Base-by-base conservation (phyloP, 2,329 filamentous ascomycete genomes). In the Arthrobotrys entomopaga region DNA sequence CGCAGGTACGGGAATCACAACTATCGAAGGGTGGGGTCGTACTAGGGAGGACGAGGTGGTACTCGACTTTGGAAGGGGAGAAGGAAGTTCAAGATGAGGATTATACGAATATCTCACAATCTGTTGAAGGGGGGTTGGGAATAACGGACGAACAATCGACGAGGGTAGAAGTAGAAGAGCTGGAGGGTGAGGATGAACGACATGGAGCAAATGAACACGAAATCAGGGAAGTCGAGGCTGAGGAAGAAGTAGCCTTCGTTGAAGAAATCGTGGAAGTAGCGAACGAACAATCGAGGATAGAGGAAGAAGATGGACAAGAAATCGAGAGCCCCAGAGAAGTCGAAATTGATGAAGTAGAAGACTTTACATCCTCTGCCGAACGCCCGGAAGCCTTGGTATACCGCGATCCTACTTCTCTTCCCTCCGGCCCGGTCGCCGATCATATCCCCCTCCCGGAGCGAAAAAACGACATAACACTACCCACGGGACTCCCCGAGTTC, bases 401-500 rank as follows among this genome's bases (percentile, higher is more conserved):
- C 43, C 63, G 57, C 13, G 70, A 74, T 22, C 70, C 70, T 43
- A 66, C 50, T 11, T 58, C 63, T 13, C 26, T 56, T 15, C 58
- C 63, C 1, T 54, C 52, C 4, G 54, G 48, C 1, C 54, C 50
- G 19, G 50, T 73, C 19, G 29, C 50, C 11, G 43, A 65, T 46
- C 8, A 34, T 20, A 34, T 65, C n/a, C 38, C 61, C 46, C 40
- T 71, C n/a, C 72, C 65, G 11, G 54, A 40, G 11, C 43, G 34
- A 11, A 15, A 34, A 46, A 38, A 24, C 7, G 29, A 57, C 46
- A 13, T 22, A 8, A 43, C 52, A 22, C 50, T 26, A 42, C 59
- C 59, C 15, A 52, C 56, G n/a, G 61, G 46, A 29, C 81, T 90
- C 0, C 88, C 89, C 0, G 78, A 83, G 10, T 86, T 86, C 76